A percentile compares a stretch with the other conserved stretches of the same genome.
Conservation (phyloP, 1,284 basidiomycete genomes). For the Puccinia coronata region DNA sequence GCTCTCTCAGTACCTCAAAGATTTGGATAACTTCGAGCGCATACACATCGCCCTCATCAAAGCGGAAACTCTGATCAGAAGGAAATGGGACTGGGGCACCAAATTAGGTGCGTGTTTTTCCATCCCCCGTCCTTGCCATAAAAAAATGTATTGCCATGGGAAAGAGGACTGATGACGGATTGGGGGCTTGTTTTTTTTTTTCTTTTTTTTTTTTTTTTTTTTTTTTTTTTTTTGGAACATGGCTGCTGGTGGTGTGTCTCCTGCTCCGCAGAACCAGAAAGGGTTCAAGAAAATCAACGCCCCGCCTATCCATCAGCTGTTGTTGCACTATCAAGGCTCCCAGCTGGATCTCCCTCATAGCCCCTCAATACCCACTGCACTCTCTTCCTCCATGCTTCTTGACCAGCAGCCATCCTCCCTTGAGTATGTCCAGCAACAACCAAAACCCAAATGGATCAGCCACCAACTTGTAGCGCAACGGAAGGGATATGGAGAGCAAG, state of each 20-base stretch:
- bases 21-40: conserved; percentile 23
- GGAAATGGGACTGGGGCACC: conserved; percentile 31
- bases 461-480: neutral
- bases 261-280: neutral
- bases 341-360: no score
- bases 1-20: conserved; percentile 30
- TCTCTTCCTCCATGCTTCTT: no score
- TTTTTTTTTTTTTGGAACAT: no score
- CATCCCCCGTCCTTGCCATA: no score
- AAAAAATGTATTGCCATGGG: no score
- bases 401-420: no score
- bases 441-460: neutral
- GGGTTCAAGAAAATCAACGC: conserved; percentile 6
- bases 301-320: neutral
- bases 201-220: no score
- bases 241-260: neutral
- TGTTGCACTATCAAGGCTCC: neutral
- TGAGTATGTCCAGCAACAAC: neutral
- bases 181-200: no score
- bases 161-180: no score
- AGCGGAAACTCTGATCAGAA: conserved; percentile 24
- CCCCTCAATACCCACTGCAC: no score
- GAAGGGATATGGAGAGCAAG: neutral
- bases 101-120: conserved; percentile 37
- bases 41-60: conserved; percentile 15